These are phyloP conservation scores for Metroxylon sagu DNA, from an alignment of 176 grass and related monocot species.

Conservation along the genomic window DNA sequence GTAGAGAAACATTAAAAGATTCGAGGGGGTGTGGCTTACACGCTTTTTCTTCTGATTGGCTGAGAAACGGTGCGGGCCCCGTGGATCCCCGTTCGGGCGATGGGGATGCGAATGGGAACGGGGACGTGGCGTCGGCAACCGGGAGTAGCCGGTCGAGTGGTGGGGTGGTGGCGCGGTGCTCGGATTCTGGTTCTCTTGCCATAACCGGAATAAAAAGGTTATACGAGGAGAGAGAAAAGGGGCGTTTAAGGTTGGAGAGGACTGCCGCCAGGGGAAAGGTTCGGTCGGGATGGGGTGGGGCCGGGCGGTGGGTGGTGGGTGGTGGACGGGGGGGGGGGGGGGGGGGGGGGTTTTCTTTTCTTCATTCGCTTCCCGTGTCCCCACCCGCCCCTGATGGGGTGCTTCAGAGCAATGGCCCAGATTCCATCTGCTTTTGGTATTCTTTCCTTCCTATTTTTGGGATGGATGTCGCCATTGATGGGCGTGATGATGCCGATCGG, in stretches of 20 bases:
- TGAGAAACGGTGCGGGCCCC: neutral
- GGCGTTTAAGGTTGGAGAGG: conserved; percentile 12
- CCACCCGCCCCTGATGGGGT: no score
- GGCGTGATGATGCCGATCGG: no score
- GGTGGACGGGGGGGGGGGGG: neutral
- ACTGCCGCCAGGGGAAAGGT: conserved; percentile 21
- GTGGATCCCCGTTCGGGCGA: neutral
- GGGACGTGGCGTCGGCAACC: neutral
- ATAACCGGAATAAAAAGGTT: conserved; percentile 25
- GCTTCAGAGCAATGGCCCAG: no score
- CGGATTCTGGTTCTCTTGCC: conserved; percentile 3
- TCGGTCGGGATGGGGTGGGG: neutral
- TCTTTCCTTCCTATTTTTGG: no score
- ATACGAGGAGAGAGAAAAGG: conserved; percentile 18
- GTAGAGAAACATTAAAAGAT: neutral
- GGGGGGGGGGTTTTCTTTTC: neutral
- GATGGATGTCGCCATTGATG: no score
- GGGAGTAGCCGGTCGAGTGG: conserved; percentile 16
- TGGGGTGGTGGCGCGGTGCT: neutral
- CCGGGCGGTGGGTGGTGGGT: conserved; percentile 2
- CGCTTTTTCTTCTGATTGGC: neutral
- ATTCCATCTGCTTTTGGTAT: no score
- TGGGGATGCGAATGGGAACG: no score
- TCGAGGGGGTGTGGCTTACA: neutral
- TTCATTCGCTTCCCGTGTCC: neutral